Evolutionary conservation across 2,329 filamentous ascomycete species (phyloP), one percentile per base, ranked within the genome.

Genomic region (Fusarium sp.): DNA sequence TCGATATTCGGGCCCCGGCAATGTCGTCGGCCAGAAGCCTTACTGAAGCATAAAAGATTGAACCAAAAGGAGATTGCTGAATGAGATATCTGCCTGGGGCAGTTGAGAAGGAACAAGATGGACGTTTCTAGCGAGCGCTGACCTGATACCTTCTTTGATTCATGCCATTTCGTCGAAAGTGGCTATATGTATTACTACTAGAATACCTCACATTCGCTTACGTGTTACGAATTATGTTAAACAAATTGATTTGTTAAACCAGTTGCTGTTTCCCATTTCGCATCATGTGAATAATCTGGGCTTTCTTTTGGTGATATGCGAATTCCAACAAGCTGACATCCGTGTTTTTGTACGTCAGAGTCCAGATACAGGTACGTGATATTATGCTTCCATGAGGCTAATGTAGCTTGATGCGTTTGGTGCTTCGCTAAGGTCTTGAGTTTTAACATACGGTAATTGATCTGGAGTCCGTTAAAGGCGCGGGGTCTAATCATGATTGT

Each of bases 1-100:
- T 25, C 77, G 81, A 38, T 83, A 83, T 65, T 77, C 77, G 7
- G 75, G 77, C 6, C 73, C 81, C 1, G 81, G 81, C 9, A 83
- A 83, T 60, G 59, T 73, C n/a, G 69, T 67, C 37, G 80, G 80
- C 12, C 44, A 79, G 60, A 80, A 71, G 63, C 73, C 79, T 7
- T 81, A 80, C 56, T 80, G 63, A 53, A n/a, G 9, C 3, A 16
- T 1, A 1, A 28, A 33, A 21, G 3, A 7, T 3, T 2, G 1
- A 19, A 5, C 1, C 9, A 6, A 18, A 28, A 18, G 1, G 3
- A n/a, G 9, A 19, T 11, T 12, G 11, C 8, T 3, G 35, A 9
- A 19, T 9, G 9, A 4, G 9, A 32, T 9, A 35, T 8, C 12
- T 60, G 40, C 33, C 40, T 38, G 42, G 32, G 49, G 58, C 21